Percentiles rank a stretch among this genome's conserved stretches.
Conservation (phyloP, 176 grass and related monocot genomes). For the Pontederia paniculata region DNA sequence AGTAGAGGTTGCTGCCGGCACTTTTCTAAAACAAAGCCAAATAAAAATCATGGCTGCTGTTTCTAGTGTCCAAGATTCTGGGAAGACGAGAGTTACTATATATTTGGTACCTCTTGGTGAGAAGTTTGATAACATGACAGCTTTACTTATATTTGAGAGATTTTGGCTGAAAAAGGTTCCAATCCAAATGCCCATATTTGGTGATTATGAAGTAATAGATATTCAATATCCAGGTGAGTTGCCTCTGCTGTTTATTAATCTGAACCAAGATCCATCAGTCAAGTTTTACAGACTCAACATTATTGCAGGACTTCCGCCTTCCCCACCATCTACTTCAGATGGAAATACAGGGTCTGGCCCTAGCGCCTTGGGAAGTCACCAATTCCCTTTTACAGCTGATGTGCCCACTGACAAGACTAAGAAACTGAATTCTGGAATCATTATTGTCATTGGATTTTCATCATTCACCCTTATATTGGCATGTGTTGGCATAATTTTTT, state of each 20-base stretch:
- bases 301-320: slow-evolving; percentile 48
- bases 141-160: slow-evolving; percentile 65
- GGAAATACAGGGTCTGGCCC: slow-evolving; percentile 1
- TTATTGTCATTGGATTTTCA: slow-evolving; percentile 48
- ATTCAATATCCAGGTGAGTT: slow-evolving; percentile 77
- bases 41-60: slow-evolving; percentile 96
- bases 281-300: slow-evolving; percentile 9
- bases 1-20: slow-evolving; percentile 81
- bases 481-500: slow-evolving; percentile 40
- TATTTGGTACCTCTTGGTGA: slow-evolving; percentile 95
- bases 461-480: slow-evolving; percentile 47
- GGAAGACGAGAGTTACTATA: slow-evolving; percentile 72
- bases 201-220: slow-evolving; percentile 64
- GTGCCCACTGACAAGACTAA: slow-evolving; percentile 31
- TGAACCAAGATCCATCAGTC: neutral
- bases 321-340: slow-evolving; percentile 24
- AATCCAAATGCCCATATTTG: slow-evolving; percentile 65
- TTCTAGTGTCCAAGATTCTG: slow-evolving; percentile 63
- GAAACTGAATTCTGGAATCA: slow-evolving; percentile 63
- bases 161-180: slow-evolving; percentile 69
- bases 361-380: slow-evolving; percentile 18
- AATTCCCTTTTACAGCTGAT: slow-evolving; percentile 55
- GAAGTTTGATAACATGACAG: slow-evolving; percentile 64
- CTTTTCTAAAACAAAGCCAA: slow-evolving; percentile 95
- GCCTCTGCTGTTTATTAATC: slow-evolving; percentile 6